phyloP scores from a whole-genome alignment of 2,329 filamentous ascomycete genomes.

The Fusarium tanahbumbuense region DNA sequence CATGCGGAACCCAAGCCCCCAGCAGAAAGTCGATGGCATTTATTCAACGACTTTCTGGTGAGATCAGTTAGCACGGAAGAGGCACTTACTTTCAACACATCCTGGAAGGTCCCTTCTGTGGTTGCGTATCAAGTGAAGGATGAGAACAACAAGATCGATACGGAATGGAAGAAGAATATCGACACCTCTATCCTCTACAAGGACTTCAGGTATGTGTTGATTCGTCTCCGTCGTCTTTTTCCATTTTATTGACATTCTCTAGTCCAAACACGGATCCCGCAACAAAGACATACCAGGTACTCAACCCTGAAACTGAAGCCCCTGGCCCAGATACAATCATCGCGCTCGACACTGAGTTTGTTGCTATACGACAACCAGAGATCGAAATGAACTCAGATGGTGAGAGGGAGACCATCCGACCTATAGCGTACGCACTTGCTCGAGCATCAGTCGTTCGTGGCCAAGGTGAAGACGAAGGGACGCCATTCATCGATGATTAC shows the following conservation, averaged over 20 bases:
- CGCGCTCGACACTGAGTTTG: slow-evolving; percentile 96
- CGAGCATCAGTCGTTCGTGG: slow-evolving; percentile 91
- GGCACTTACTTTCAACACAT: slow-evolving; percentile 86
- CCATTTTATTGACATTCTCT: slow-evolving; percentile 21
- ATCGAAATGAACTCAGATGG: slow-evolving; percentile 97
- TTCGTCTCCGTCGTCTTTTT: not conserved
- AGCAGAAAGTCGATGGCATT: slow-evolving; percentile 82
- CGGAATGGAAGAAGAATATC: slow-evolving; percentile 84
- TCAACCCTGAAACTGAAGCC: slow-evolving; percentile 69
- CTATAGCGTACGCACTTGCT: slow-evolving; percentile 90
- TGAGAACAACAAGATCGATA: slow-evolving; percentile 84
- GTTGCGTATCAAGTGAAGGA: slow-evolving; percentile 86
- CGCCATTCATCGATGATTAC: slow-evolving; percentile 97
- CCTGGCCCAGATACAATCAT: slow-evolving; percentile 80
- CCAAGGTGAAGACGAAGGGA: slow-evolving; percentile 78
- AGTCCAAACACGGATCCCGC: slow-evolving; percentile 55
- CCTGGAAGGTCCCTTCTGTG: slow-evolving; percentile 93
- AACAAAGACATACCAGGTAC: slow-evolving; percentile 68
- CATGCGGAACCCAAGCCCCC: slow-evolving; percentile 71
- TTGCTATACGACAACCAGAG: slow-evolving; percentile 90
- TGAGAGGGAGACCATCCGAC: slow-evolving; percentile 87
- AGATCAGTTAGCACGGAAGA: slow-evolving; percentile 82
- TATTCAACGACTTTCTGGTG: slow-evolving; percentile 98
- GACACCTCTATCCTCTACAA: slow-evolving; percentile 88
- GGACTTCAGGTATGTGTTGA: slow-evolving; percentile 64